Conservation (phyloP, 768 basidiomycete species). For the Pleurotus eryngii region DNA sequence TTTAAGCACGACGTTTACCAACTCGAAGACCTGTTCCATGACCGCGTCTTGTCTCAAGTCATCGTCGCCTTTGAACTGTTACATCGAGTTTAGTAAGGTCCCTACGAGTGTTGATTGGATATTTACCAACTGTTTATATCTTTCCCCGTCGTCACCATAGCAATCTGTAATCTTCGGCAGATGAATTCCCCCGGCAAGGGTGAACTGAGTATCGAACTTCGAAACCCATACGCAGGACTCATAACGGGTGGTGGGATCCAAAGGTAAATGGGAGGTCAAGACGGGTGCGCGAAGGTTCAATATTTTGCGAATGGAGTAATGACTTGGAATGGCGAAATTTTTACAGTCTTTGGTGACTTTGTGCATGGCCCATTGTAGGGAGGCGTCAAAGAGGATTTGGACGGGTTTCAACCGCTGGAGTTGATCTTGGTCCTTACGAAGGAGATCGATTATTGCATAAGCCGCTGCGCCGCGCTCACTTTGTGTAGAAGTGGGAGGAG, state of each 20-base stretch:
- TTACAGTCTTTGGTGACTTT: constrained; percentile 32
- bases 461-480: constrained; percentile 67
- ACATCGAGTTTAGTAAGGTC: not conserved
- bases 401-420: constrained; percentile 45
- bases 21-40: constrained; percentile 96
- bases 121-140: constrained; percentile 79
- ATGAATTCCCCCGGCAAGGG: constrained; percentile 74
- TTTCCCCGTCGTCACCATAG: constrained; percentile 57
- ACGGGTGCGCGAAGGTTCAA: constrained; percentile 72
- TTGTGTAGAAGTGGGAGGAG: constrained; percentile 39
- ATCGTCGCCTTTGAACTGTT: constrained; percentile 88
- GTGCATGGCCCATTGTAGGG: constrained; percentile 69
- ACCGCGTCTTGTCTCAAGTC: constrained; percentile 97
- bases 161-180: constrained; percentile 79
- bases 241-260: constrained; percentile 73
- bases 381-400: constrained; percentile 61
- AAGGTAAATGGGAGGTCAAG: constrained; percentile 64
- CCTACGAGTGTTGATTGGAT: not conserved
- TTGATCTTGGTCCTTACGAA: constrained; percentile 38
- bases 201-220: constrained; percentile 56
- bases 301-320: constrained; percentile 45
- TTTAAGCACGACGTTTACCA: constrained; percentile 76
- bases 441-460: constrained; percentile 50
- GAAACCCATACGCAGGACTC: constrained; percentile 65
- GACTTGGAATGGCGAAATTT: constrained; percentile 38